These are phyloP conservation scores for Petunia hybrid DNA, from an alignment of 305 asterid species.

Conservation along the genomic window DNA sequence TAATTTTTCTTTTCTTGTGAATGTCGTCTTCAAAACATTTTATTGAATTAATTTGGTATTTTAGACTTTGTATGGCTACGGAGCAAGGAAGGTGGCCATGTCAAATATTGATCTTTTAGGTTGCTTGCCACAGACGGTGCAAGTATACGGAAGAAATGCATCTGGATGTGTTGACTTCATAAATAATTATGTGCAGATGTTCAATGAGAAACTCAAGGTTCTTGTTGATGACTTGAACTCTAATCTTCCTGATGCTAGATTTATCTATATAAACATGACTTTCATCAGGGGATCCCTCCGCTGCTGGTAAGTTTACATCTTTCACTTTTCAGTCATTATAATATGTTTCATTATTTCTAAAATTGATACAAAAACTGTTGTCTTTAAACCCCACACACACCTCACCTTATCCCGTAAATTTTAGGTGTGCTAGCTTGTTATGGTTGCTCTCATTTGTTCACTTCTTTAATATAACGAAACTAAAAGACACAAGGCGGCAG, in stretches of 20 bases:
- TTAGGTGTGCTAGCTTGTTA: no score
- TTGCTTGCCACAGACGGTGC: conserved; percentile 30
- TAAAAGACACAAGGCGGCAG: no score
- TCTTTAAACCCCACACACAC: no score
- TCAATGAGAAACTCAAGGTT: conserved; percentile 30
- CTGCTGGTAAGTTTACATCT: conserved; percentile 20
- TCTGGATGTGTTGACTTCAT: conserved; percentile 31
- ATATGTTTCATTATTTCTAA: no score
- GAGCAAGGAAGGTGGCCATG: conserved; percentile 40
- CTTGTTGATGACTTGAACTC: conserved; percentile 35
- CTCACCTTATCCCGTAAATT: no score
- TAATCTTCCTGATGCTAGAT: conserved; percentile 30
- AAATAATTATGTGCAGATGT: conserved; percentile 27
- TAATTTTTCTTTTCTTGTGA: no score
- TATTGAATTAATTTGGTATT: background rate
- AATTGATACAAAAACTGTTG: no score
- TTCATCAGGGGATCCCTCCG: conserved; percentile 1
- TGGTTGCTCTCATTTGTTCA: no score
- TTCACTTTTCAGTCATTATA: background rate
- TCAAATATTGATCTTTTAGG: conserved; percentile 38
- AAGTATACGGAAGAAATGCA: conserved; percentile 16
- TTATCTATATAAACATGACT: conserved; percentile 20
- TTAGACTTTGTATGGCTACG: conserved; percentile 23
- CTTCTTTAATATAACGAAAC: no score
- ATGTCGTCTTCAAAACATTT: no score